These are phyloP conservation scores for Solanum bukasovii DNA, from an alignment of 257 asterid genomes.

Conservation along the genomic window DNA sequence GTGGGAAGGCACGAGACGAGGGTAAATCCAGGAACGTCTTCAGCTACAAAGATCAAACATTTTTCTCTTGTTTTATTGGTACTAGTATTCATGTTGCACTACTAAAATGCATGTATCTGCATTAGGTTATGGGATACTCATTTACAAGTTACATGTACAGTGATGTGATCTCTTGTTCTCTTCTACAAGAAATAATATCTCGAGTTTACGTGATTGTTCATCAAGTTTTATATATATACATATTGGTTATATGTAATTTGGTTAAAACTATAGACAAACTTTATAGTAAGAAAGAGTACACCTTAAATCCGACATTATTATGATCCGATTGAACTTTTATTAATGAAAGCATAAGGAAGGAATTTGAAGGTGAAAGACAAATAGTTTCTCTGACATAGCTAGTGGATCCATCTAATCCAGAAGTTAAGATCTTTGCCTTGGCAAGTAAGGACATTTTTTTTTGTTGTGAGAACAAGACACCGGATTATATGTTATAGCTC, in stretches of 20 bases:
- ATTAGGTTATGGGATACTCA: not conserved
- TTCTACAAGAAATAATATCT: not conserved
- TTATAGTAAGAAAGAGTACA: not conserved
- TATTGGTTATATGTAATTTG: not conserved
- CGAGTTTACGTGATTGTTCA: not conserved
- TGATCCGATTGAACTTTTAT: not conserved
- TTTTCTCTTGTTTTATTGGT: constrained; percentile 4
- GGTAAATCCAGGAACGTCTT: constrained; percentile 32
- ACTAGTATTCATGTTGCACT: not conserved
- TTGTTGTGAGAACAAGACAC: not conserved
- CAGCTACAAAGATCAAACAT: constrained; percentile 7
- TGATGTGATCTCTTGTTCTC: not conserved
- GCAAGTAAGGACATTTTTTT: not conserved
- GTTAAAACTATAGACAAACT: not conserved
- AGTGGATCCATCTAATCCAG: not conserved
- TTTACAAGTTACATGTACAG: not conserved
- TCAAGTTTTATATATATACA: not conserved
- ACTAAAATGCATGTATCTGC: not conserved
- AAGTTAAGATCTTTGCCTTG: not conserved
- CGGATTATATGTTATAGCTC: not conserved
- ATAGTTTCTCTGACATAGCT: not conserved
- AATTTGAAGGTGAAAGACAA: not conserved
- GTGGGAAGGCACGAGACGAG: constrained; percentile 26
- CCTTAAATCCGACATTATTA: not conserved
- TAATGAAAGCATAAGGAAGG: not conserved